These are phyloP conservation scores for Saccharata proteae DNA, from an alignment of 2,329 filamentous ascomycete species.

Conservation along the genomic window DNA sequence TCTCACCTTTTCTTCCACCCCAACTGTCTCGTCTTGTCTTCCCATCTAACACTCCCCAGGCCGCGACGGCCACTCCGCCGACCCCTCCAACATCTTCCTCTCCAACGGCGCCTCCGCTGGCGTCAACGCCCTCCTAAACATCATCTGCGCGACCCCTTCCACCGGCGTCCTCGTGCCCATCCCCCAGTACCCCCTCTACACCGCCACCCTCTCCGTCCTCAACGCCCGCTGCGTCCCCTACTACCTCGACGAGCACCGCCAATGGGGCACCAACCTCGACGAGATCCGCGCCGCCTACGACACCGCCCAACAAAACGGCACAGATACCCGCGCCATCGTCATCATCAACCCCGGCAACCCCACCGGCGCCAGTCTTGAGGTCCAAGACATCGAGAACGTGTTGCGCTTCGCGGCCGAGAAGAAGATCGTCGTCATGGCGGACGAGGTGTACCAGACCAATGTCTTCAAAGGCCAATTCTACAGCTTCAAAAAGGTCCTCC, in stretches of 20 bases:
- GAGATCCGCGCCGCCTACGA: slow-evolving; percentile 62
- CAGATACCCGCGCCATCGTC: slow-evolving; percentile 83
- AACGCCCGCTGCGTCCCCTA: slow-evolving; percentile 85
- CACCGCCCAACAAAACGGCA: slow-evolving; percentile 63
- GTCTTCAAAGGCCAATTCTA: slow-evolving; percentile 90
- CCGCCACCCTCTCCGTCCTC: slow-evolving; percentile 75
- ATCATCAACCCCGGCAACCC: slow-evolving; percentile 98
- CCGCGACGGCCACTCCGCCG: slow-evolving; percentile 78
- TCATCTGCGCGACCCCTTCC: slow-evolving; percentile 67
- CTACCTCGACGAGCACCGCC: slow-evolving; percentile 73
- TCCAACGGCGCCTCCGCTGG: slow-evolving; percentile 86
- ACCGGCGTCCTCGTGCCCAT: slow-evolving; percentile 88
- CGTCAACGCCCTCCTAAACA: slow-evolving; percentile 83
- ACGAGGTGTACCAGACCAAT: slow-evolving; percentile 99
- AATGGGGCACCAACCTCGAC: slow-evolving; percentile 81
- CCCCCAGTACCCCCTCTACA: slow-evolving; percentile 96
- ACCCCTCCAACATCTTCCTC: slow-evolving; percentile 74
- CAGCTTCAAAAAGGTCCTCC: slow-evolving; percentile 85
- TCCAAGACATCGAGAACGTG: slow-evolving; percentile 70
- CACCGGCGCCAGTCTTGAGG: slow-evolving; percentile 73
- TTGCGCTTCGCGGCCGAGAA: slow-evolving; percentile 77
- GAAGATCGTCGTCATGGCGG: slow-evolving; percentile 79
- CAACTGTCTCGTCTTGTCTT: too few species aligned
- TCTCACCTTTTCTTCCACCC: slow-evolving; percentile 11
- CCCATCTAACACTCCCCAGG: slow-evolving; percentile 33